Percentiles rank a stretch among this genome's conserved stretches.
These are phyloP conservation scores for Kernera saxatilis DNA, from an alignment of 345 rosid genomes.

Conservation along the genomic window DNA sequence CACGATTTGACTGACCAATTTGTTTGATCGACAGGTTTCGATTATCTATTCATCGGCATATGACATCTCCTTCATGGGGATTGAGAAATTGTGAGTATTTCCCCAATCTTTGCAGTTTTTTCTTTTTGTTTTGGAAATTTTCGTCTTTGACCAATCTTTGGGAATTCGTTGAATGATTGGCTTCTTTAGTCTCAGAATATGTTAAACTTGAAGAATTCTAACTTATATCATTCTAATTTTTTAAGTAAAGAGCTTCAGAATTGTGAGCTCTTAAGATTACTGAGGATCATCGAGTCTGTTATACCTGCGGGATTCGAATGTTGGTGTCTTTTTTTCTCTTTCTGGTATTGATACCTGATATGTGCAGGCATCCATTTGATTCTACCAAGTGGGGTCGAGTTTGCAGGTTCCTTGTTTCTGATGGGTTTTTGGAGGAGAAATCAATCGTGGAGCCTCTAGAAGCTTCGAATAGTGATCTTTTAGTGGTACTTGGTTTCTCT, in stretches of 20 bases:
- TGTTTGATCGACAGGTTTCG: conserved; percentile 47
- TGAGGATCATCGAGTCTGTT: neutral
- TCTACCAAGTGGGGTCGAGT: conserved; percentile 91
- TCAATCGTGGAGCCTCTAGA: conserved; percentile 66
- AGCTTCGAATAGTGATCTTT: conserved; percentile 80
- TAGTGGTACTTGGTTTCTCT: conserved; percentile 54
- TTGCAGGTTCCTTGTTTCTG: conserved; percentile 52
- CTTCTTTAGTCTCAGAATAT: neutral
- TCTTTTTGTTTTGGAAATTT: neutral
- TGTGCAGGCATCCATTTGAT: conserved; percentile 86
- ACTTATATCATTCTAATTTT: neutral
- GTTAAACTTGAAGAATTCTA: neutral
- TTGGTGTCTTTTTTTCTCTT: too few species aligned
- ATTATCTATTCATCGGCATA: conserved; percentile 67
- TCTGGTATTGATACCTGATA: neutral
- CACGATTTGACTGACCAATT: neutral
- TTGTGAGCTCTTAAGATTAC: neutral
- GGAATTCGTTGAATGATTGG: neutral
- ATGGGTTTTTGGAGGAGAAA: conserved; percentile 50
- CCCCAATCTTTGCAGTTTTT: neutral
- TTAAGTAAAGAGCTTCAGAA: neutral
- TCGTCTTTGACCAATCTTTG: neutral
- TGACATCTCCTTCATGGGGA: conserved; percentile 74
- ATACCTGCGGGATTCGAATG: too few species aligned
- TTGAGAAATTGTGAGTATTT: conserved; percentile 73